Evolutionary conservation across 306 rosid genomes (phyloP).

Genomic region (Rosa persica): DNA sequence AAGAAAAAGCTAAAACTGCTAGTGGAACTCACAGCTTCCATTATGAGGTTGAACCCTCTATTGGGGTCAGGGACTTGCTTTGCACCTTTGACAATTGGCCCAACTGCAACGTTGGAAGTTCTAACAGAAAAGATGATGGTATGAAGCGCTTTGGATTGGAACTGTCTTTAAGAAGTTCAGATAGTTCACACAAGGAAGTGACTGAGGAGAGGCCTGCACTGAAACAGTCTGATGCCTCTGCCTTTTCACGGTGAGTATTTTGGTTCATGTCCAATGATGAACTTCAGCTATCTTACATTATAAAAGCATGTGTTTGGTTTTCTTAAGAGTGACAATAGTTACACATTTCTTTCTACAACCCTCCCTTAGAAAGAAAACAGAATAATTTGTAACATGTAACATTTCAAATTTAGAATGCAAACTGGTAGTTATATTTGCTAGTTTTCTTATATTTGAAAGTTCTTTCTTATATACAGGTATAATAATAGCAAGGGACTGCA

Average conservation of each 20-base stretch:
- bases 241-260: conserved; percentile 64
- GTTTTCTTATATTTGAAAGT: conserved; percentile 16
- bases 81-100: conserved; percentile 48
- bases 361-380: background rate
- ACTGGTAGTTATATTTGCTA: background rate
- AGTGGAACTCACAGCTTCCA: conserved; percentile 30
- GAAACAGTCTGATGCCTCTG: conserved; percentile 62
- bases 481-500: conserved; percentile 38
- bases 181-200: conserved; percentile 34
- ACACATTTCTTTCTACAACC: background rate
- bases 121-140: conserved; percentile 30
- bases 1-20: conserved; percentile 30
- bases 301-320: background rate
- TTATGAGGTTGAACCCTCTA: conserved; percentile 43
- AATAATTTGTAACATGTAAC: background rate
- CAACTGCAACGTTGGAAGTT: conserved; percentile 28
- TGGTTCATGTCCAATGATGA: background rate
- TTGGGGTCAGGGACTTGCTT: conserved; percentile 65
- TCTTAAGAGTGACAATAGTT: background rate
- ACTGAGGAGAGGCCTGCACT: conserved; percentile 43
- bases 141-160: conserved; percentile 42
- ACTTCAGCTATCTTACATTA: background rate
- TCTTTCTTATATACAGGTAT: conserved; percentile 49
- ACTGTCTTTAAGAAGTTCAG: conserved; percentile 52
- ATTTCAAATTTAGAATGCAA: background rate